phyloP scores from a whole-genome alignment of 2,329 filamentous ascomycete species.

The Aphanoascus verrucosus region DNA sequence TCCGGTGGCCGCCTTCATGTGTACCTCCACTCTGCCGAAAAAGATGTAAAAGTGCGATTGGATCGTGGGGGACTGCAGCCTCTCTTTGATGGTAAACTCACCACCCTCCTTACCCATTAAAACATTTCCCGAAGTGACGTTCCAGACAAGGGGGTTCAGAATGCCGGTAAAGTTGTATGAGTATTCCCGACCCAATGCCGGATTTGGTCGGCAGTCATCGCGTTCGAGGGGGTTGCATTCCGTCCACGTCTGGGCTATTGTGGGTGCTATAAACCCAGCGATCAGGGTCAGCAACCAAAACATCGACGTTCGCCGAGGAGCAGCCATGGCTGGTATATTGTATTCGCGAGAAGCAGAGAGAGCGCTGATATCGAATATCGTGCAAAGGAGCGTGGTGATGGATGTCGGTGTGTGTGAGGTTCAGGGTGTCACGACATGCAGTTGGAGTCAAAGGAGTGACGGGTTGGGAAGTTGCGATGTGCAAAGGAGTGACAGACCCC shows the following conservation, averaged over 20 bases:
- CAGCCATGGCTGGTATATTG: conserved; percentile 2
- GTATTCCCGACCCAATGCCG: conserved; percentile 48
- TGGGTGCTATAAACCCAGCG: conserved; percentile 23
- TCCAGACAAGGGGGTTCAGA: conserved; percentile 58
- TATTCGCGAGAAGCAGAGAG: background rate
- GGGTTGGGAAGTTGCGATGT: background rate
- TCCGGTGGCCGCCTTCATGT: conserved; percentile 75
- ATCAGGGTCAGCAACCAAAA: conserved; percentile 23
- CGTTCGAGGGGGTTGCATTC: conserved; percentile 66
- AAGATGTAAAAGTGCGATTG: conserved; percentile 92
- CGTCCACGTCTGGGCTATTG: conserved; percentile 60
- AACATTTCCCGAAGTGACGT: conserved; percentile 54
- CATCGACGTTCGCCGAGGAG: conserved; percentile 10
- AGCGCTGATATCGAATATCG: background rate
- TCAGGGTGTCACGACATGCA: background rate
- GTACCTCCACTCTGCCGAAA: conserved; percentile 83
- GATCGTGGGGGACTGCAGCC: conserved; percentile 78
- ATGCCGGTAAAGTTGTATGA: conserved; percentile 38
- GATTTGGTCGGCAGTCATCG: conserved; percentile 59
- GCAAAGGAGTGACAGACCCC: conserved; percentile 2
- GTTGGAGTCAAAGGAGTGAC: background rate
- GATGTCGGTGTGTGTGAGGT: background rate
- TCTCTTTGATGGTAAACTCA: conserved; percentile 63
- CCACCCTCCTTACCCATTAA: conserved; percentile 61
- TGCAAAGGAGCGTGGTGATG: conserved; percentile 1